Evolutionary conservation across 2,329 filamentous ascomycete genomes (phyloP), one percentile per base, ranked within the genome.

Genomic region (Leptographium galeiforme): DNA sequence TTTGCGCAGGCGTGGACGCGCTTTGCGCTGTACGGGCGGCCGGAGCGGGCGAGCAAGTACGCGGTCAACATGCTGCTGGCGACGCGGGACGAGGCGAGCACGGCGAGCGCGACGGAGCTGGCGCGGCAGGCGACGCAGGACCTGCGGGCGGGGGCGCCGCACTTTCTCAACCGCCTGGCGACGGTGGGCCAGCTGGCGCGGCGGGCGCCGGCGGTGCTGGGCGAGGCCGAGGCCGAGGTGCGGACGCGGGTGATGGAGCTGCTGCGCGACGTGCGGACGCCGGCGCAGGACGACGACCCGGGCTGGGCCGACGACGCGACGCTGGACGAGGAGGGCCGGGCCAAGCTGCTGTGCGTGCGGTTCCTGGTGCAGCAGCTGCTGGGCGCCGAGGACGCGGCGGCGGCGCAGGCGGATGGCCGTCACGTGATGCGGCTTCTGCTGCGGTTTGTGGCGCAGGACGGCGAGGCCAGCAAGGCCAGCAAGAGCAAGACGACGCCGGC

Each of bases 51-150:
- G 10, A 88, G 91, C 25, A 98, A 98, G 68, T 89, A 97, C 69
- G 93, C 93, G 0, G 82, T 97, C 49, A 90, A 88, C 33, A 89
- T 98, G 58, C 75, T 98, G 52, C 81, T 95, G 68, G 83, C 87
- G 39, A 84, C 83, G 60, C 73, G 74, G 47, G 76, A 81, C 25
- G 82, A 90, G 60, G 93, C 88, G 66, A 85, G 76, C 59, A 69
- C 90, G 63, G 85, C 94, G 71, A 87, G 89, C 56, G 87, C 89
- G 8, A 89, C 85, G 52, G 89, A 94, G 60, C 76, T 98, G 12
- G 69, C 96, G 8, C 79, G 84, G 53, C 86, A 84, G 64, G 84
- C 84, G 55, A 79, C 87, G 58, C 82, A 87, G 58, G 78, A 81
- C 50, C 90, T 87, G 73, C 73, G 77, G 3, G 90, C 89, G 58